Conservation (phyloP, 2,329 filamentous ascomycete genomes). For the Fusarium hainanense region DNA sequence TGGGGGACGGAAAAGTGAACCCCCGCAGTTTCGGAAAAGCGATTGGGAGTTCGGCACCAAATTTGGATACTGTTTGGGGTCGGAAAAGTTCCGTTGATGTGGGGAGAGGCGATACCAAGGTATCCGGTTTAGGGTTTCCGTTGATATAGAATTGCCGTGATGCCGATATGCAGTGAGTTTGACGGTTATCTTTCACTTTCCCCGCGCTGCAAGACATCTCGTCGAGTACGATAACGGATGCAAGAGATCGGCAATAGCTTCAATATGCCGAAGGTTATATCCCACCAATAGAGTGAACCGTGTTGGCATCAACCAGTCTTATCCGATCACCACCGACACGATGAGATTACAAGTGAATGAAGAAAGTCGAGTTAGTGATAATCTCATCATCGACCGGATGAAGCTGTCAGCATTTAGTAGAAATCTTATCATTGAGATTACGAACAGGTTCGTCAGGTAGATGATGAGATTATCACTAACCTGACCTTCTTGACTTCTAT, state of each 20-base stretch:
- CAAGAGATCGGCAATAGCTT: not conserved
- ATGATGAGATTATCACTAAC: no score
- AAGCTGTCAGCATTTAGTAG: no score
- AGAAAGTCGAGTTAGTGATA: not conserved
- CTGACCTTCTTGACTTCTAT: no score
- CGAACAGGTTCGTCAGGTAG: no score
- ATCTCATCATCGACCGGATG: no score
- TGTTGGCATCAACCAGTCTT: not conserved
- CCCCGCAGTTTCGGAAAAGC: slow-evolving; percentile 26
- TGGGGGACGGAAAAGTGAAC: slow-evolving; percentile 15
- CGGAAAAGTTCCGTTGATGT: slow-evolving; percentile 10
- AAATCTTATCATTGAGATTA: no score
- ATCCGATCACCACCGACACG: not conserved
- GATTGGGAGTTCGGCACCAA: not conserved
- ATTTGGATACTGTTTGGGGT: not conserved
- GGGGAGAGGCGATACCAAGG: not conserved
- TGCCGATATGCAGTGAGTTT: not conserved
- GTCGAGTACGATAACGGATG: not conserved
- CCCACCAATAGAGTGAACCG: not conserved
- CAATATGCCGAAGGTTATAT: not conserved
- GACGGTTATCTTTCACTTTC: not conserved
- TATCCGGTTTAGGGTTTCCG: slow-evolving; percentile 22
- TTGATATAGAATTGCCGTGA: not conserved
- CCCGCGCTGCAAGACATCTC: not conserved
- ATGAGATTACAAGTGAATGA: not conserved